These are phyloP conservation scores for Candida quercuum DNA, from an alignment of 805 yeast species.

Conservation along the genomic window DNA sequence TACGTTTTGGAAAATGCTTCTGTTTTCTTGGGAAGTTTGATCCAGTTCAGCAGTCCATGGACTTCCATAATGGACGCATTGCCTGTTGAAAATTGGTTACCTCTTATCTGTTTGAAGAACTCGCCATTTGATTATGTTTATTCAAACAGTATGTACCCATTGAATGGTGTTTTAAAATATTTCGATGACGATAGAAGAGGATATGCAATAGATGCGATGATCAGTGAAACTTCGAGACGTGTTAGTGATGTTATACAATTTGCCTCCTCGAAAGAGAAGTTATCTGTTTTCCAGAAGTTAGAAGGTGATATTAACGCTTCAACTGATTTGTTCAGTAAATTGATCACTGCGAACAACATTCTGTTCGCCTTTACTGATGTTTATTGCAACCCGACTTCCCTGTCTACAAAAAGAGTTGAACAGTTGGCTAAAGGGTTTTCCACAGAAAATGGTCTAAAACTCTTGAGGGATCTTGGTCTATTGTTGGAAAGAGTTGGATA, in stretches of 20 bases:
- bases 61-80: slow-evolving; percentile 24
- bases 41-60: slow-evolving; percentile 37
- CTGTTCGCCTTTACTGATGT: slow-evolving; percentile 51
- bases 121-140: slow-evolving; percentile 58
- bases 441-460: slow-evolving; percentile 32
- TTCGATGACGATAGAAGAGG: slow-evolving; percentile 51
- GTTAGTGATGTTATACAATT: slow-evolving; percentile 27
- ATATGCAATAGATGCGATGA: slow-evolving; percentile 35
- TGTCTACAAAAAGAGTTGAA: slow-evolving; percentile 32
- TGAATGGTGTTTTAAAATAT: slow-evolving; percentile 48
- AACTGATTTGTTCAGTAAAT: slow-evolving; percentile 23
- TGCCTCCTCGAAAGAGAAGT: slow-evolving; percentile 14
- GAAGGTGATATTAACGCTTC: slow-evolving; percentile 13
- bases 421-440: slow-evolving; percentile 37
- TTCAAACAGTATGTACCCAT: slow-evolving; percentile 48
- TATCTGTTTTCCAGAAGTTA: slow-evolving; percentile 24
- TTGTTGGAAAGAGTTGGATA: slow-evolving; percentile 46
- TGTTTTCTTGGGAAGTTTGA: slow-evolving; percentile 41
- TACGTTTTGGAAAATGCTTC: slow-evolving; percentile 42
- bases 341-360: slow-evolving; percentile 34
- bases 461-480: slow-evolving; percentile 37
- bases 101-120: slow-evolving; percentile 42
- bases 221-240: slow-evolving; percentile 28
- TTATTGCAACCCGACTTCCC: slow-evolving; percentile 46
- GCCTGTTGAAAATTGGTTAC: slow-evolving; percentile 39